Base-by-base conservation (phyloP, 1,284 basidiomycete genomes). In the Somion occarium region DNA sequence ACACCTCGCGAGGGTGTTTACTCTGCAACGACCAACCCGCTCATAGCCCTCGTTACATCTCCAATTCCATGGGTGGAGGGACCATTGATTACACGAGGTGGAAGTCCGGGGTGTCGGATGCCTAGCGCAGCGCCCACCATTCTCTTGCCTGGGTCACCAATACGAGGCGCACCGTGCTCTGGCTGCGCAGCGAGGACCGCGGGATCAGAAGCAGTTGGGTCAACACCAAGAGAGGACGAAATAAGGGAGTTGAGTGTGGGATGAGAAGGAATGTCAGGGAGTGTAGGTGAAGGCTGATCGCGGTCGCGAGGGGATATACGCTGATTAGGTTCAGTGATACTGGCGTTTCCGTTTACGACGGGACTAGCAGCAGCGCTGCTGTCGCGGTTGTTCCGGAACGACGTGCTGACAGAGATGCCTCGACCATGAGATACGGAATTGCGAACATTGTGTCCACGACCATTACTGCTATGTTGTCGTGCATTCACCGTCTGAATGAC, bases 401-500 rank as follows among this genome's bases (percentile, higher is more conserved):
- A 84, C 59, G 87, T 78, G 60, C 85, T 88, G 46, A 80, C 78
- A 26, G 85, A 76, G 50, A 59, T 56, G 41, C 60, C 63, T 20
- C 65, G 63, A 26, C 55, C 63, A 52, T 67, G 65, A 39, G 65
- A 66, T 38, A 67, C 63, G 24, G 65, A 67, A 52, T 56, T 59
- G 45, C 88, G 84, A 55, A 75, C 77, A 63, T 78, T 83, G 68
- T 88, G 84, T 19, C 82, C 78, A 58, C 86, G 83, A 19, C 82
- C 73, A 56, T 73, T 79, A n/a, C n/a, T n/a, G 64, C 73, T 78
- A 69, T 87, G 83, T 59, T 82, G 82, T 30, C 87, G 80, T 42
- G 85, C 64, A 64, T 93, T 90, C 54, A 98, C 91, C 46, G 83
- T 89, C 58, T 91, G 84, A 58, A 99, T 95, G 71, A 99, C 89